Conservation (phyloP, 176 grass and related monocot species). For the Thinopyrum elongatum region DNA sequence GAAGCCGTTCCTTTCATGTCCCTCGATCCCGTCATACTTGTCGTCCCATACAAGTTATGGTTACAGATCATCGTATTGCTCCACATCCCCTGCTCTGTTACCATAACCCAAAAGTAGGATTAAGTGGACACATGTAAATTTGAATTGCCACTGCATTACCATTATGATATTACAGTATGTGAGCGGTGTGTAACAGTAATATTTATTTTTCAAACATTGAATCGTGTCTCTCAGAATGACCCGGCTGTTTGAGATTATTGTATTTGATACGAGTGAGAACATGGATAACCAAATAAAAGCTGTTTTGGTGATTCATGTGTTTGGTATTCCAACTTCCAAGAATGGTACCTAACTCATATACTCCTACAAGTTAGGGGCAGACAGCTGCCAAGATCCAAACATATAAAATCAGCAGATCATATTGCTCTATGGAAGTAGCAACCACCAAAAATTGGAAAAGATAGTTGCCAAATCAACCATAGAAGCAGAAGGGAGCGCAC, state of each 20-base stretch:
- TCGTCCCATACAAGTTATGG: not conserved
- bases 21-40: not conserved
- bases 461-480: not conserved
- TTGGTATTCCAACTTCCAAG: not conserved
- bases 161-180: not conserved
- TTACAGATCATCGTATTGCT: not conserved
- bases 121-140: not conserved
- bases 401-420: not conserved
- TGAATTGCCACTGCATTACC: not conserved
- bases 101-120: not conserved
- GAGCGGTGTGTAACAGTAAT: not conserved
- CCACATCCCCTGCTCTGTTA: not conserved
- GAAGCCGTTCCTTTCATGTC: not conserved
- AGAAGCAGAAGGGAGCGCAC: not conserved
- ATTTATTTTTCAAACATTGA: not conserved
- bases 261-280: not conserved
- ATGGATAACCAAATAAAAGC: not conserved
- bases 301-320: not conserved
- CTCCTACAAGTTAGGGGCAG: no score
- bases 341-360: no score
- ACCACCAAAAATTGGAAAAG: not conserved
- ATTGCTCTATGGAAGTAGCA: no score
- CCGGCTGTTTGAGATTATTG: not conserved
- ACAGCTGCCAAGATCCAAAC: not conserved
- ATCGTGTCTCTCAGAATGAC: not conserved